Evolutionary conservation across 2,329 filamentous ascomycete genomes (phyloP).

Genomic region (Aspergillus piperis): DNA sequence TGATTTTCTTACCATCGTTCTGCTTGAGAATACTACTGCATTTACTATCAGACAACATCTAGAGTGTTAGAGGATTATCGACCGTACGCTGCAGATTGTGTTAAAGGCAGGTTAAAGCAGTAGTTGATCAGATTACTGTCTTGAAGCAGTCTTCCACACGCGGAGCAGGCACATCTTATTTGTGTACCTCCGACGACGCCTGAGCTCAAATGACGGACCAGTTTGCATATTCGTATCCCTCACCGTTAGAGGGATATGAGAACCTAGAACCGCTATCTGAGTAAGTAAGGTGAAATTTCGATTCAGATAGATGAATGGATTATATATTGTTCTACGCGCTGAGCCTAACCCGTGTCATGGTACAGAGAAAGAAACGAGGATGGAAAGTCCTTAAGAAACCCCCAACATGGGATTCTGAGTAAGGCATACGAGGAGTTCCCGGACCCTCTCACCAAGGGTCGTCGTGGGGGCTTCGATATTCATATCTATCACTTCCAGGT

Average conservation of each 20-base stretch:
- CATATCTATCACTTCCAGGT: constrained; percentile 79
- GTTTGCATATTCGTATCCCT: constrained; percentile 56
- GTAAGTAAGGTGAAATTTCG: constrained; percentile 26
- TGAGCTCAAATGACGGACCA: constrained; percentile 49
- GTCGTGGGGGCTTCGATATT: constrained; percentile 75
- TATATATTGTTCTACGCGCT: neutral
- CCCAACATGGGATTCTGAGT: constrained; percentile 61
- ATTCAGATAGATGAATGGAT: neutral
- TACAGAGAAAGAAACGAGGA: constrained; percentile 63
- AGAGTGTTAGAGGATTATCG: neutral
- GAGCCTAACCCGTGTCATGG: neutral
- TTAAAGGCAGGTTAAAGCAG: neutral
- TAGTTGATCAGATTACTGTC: neutral
- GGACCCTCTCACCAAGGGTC: constrained; percentile 66
- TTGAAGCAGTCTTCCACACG: neutral
- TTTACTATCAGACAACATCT: neutral
- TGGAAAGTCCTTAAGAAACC: constrained; percentile 76
- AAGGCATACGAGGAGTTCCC: constrained; percentile 70
- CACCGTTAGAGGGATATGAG: constrained; percentile 56
- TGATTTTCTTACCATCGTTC: neutral
- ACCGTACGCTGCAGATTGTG: neutral
- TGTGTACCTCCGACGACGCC: neutral
- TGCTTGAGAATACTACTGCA: neutral
- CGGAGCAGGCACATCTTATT: neutral
- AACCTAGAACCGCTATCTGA: constrained; percentile 50